Percentiles rank a stretch among this genome's conserved stretches.
These are phyloP conservation scores for Boletus tomentosulus DNA, from an alignment of 768 basidiomycete genomes.

Conservation along the genomic window DNA sequence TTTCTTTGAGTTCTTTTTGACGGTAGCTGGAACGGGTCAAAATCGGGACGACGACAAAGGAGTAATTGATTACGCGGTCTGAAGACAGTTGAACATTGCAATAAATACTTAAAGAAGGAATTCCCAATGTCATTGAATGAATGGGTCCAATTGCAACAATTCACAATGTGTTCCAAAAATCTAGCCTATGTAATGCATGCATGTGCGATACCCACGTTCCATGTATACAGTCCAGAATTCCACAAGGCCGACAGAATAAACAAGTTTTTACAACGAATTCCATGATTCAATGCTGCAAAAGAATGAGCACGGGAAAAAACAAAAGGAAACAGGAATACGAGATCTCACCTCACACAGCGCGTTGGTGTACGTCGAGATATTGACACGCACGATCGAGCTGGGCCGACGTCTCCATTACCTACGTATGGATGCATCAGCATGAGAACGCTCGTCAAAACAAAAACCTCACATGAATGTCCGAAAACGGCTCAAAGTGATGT, in stretches of 20 bases:
- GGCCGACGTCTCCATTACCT: constrained; percentile 22
- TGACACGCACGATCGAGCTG: constrained; percentile 22
- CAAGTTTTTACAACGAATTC: no score
- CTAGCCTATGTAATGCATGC: no score
- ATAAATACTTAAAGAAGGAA: no score
- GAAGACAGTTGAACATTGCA: no score
- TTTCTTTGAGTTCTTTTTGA: constrained; percentile 89
- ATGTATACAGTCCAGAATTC: no score
- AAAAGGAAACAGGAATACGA: not conserved
- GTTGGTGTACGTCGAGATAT: constrained; percentile 6
- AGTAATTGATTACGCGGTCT: not conserved
- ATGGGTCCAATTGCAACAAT: no score
- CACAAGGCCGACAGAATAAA: no score
- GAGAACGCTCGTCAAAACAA: not conserved
- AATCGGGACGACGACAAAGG: not conserved
- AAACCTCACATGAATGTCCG: constrained; percentile 43
- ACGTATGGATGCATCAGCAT: not conserved
- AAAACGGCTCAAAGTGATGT: constrained; percentile 61
- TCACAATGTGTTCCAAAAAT: no score
- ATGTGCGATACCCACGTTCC: no score
- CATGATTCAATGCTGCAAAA: no score
- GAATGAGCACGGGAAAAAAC: not conserved
- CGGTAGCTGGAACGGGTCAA: constrained; percentile 56
- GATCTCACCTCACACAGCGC: not conserved
- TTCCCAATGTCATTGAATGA: no score